phyloP scores from a whole-genome alignment of 2,329 filamentous ascomycete species.

The Emergomyces pasteurianus region DNA sequence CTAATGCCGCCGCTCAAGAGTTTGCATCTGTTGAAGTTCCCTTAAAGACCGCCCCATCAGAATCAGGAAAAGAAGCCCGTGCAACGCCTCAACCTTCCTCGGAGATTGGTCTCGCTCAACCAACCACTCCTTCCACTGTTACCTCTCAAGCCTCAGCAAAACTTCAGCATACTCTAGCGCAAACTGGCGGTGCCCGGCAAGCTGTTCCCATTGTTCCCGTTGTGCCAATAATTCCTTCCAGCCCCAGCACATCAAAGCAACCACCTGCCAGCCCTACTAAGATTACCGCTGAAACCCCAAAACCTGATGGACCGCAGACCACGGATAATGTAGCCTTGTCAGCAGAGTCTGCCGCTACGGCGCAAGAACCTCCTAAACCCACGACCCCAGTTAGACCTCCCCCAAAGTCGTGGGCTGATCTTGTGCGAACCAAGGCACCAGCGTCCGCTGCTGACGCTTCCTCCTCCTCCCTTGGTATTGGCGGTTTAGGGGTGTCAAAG shows the following conservation, averaged over 20 bases:
- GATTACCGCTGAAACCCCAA: conserved; percentile 24
- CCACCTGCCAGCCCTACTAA: conserved; percentile 14
- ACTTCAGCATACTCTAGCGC: conserved; percentile 21
- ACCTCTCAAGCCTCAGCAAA: conserved; percentile 23
- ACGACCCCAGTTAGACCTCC: conserved; percentile 32
- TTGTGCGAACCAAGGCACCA: conserved; percentile 45
- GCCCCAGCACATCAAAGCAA: conserved; percentile 24
- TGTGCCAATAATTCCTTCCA: conserved; percentile 32
- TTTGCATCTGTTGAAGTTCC: conserved; percentile 11
- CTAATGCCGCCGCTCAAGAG: conserved; percentile 11
- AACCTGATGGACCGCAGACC: conserved; percentile 12
- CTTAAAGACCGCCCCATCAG: conserved; percentile 21
- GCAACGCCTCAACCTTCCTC: conserved; percentile 48
- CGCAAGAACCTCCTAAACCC: conserved; percentile 19
- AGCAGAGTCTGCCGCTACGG: conserved; percentile 1
- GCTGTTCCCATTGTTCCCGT: conserved; percentile 42
- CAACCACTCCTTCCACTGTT: conserved; percentile 42
- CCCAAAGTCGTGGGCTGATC: conserved; percentile 58
- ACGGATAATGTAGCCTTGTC: neutral
- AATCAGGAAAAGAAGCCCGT: conserved; percentile 44
- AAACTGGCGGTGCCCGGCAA: conserved; percentile 25
- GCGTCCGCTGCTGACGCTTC: conserved; percentile 20
- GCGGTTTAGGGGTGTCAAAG: conserved; percentile 37
- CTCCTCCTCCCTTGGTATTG: conserved; percentile 11
- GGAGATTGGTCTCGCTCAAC: conserved; percentile 43